These are phyloP conservation scores for Starmerella lactis-condensi DNA, from an alignment of 805 yeast species.

Conservation along the genomic window DNA sequence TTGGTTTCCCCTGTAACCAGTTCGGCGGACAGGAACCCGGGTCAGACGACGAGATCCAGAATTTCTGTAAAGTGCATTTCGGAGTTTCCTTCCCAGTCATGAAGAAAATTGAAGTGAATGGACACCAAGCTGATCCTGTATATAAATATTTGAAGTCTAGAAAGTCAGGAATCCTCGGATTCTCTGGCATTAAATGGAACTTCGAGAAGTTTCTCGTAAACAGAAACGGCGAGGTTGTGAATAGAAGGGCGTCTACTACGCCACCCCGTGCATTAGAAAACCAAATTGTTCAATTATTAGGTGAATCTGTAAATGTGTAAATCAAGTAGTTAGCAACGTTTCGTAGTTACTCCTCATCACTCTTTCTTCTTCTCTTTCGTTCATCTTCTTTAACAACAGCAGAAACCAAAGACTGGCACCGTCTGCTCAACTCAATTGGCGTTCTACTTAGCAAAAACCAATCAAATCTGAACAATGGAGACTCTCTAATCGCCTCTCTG, in stretches of 20 bases:
- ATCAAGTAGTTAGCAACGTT: no score
- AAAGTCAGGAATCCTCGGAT: constrained; percentile 44
- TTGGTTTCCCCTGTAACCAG: constrained; percentile 87
- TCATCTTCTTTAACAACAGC: constrained; percentile 50
- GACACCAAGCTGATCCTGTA: constrained; percentile 60
- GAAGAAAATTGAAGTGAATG: constrained; percentile 79
- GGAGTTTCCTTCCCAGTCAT: constrained; percentile 85
- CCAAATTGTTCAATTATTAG: constrained; percentile 3
- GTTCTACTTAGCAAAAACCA: constrained; percentile 71
- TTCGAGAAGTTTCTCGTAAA: constrained; percentile 56
- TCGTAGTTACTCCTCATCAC: no score
- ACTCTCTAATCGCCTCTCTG: constrained; percentile 50
- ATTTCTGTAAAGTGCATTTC: constrained; percentile 59
- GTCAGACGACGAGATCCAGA: constrained; percentile 44
- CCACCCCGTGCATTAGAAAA: constrained; percentile 37
- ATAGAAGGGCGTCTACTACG: constrained; percentile 47
- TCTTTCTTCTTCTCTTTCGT: constrained; percentile 7
- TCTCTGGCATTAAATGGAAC: constrained; percentile 60
- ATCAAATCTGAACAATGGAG: constrained; percentile 70
- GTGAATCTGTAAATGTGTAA: no score
- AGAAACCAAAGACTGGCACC: constrained; percentile 61
- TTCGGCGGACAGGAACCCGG: constrained; percentile 70
- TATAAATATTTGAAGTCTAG: constrained; percentile 54
- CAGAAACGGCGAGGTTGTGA: constrained; percentile 37
- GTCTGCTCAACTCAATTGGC: constrained; percentile 56